Evolutionary conservation across 2,329 filamentous ascomycete genomes (phyloP), one percentile per base, ranked within the genome.

Genomic region (Colletotrichum tropicicola): DNA sequence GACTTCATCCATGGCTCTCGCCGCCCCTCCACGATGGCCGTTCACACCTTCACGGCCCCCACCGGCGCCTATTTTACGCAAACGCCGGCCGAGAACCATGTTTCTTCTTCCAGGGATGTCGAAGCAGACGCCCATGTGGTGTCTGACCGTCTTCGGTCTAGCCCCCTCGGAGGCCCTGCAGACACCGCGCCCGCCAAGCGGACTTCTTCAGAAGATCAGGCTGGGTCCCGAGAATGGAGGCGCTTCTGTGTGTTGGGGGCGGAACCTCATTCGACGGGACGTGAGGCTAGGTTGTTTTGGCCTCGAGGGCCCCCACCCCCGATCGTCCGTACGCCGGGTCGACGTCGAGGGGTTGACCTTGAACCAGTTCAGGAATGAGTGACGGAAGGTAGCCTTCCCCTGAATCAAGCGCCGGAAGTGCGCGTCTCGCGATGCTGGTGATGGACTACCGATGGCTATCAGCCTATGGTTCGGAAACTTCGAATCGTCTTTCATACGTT

Each of bases 61-160:
- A 60, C 51, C 44, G 58, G 62, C 62, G 62, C 41, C 49, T 65
- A 65, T 32, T 30, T 37, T 41, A 45, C 56, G 61, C 49, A 37
- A 19, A 48, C 28, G n/a, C 6, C 28, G 10, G 37, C 13, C n/a
- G 30, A n/a, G 21, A 49, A 19, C 35, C 59, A 51, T 44, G 43
- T 21, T 30, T 25, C 10, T 35, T 56, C 44, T 43, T n/a, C 9
- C 32, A 37, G n/a, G 19, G 41, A 25, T 10, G 13, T 56, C 27
- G 4, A 45, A 19, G n/a, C 13, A 37, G 43, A 48, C 43, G 54
- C 44, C 51, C 43, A 37, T 51, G 27, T 59, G 30, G 37, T 23
- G 15, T 9, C 35, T 32, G 17, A 27, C 43, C 48, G 12, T 49
- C 43, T 54, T 48, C 7, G 35, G 61, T 39, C 43, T 61, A 49